Conservation (phyloP, 2,329 filamentous ascomycete genomes). For the Lachnellula willkommii region DNA sequence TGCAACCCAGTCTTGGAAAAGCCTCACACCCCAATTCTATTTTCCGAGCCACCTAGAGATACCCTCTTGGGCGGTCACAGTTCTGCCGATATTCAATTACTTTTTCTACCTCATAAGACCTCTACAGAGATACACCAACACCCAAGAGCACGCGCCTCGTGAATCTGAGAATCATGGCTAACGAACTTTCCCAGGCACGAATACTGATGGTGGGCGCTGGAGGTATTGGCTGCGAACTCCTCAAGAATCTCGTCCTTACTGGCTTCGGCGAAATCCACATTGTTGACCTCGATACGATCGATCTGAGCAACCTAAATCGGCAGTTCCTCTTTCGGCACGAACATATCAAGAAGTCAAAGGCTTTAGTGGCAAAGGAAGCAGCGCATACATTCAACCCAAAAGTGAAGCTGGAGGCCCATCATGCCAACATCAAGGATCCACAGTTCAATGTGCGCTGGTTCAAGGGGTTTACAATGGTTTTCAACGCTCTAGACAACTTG, state of each 20-base stretch:
- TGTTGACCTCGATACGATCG: constrained; percentile 96
- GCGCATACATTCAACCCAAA: constrained; percentile 86
- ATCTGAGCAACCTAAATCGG: constrained; percentile 93
- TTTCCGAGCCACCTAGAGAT: background rate
- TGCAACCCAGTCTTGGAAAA: constrained; percentile 9
- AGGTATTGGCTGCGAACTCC: constrained; percentile 93
- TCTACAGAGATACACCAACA: background rate
- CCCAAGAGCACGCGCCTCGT: constrained; percentile 4
- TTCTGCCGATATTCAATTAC: background rate
- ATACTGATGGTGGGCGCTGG: constrained; percentile 94
- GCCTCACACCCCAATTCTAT: background rate
- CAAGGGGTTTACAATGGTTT: constrained; percentile 73
- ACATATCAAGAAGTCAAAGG: constrained; percentile 97
- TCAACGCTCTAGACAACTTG: constrained; percentile 95
- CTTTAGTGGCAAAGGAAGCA: constrained; percentile 87
- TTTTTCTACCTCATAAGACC: background rate
- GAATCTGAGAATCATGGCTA: constrained; percentile 26
- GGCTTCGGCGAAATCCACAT: constrained; percentile 92
- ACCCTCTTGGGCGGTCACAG: too few species aligned
- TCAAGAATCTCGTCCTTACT: constrained; percentile 90
- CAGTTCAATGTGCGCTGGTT: constrained; percentile 90
- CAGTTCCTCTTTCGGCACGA: constrained; percentile 96
- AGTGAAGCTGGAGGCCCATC: constrained; percentile 80
- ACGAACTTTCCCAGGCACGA: constrained; percentile 56
- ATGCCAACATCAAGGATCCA: constrained; percentile 89